Base-by-base conservation (phyloP, 345 rosid genomes). In the Populus nigra region DNA sequence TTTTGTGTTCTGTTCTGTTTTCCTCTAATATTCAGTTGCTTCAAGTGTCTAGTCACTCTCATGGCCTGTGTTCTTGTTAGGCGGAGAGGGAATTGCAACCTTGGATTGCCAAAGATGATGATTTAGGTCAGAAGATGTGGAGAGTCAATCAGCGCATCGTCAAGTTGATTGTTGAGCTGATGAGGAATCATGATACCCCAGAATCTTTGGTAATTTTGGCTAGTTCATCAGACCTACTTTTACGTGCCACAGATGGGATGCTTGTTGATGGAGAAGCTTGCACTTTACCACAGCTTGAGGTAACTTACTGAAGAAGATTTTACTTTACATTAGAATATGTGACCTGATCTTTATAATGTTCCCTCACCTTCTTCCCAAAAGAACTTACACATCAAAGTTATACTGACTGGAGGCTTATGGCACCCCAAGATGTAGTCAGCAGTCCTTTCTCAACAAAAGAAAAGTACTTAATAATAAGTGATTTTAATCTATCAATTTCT, bases 191-290 rank as follows among this genome's bases (percentile, higher is more conserved):
- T 47, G 92, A 93, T 59, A 88, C 87, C 62, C 92, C 93, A 2
- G 99, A 95, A 83, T 90, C 97, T 9, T 80, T 95, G 73, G 90
- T 95, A 77, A 93, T 95, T 79, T 83, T 95, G 38, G 95, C 99
- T 45, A 93, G 96, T 72, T 94, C 99, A 9, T 95, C 98, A 12
- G 99, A 95, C 85, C 89, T 95, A 57, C 99, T 95, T 83, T 87
- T 95, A 49, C 95, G 98, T 8, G 97, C 99, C 33, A 95, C 99
- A 67, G 99, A 95, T 76, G 99, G 99, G 43, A 87, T 95, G 92
- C 99, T 95, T 66, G 94, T 95, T 31, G 98, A 95, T 72, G 99
- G 98, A 62, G 99, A 95, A 87, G 99, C 97, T 78, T 93, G 99
- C 84, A 95, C 99, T 39, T 84, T 91, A 83, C 99, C 98, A 13